Conservation (phyloP, 1,139 yeast species). For the Candida sanyaensis region DNA sequence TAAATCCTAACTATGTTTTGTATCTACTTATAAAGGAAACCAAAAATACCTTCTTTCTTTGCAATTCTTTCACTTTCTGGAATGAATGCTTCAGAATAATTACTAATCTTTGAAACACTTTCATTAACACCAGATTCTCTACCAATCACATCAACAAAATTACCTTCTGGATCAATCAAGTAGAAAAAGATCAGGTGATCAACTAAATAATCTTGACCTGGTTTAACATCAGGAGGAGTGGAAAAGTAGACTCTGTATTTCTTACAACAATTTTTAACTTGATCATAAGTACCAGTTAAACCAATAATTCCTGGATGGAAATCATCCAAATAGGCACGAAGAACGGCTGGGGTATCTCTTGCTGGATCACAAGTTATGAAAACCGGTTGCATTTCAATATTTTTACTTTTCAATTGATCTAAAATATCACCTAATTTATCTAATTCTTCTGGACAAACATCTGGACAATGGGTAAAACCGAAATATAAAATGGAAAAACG, state of each 20-base stretch:
- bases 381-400: constrained; percentile 72
- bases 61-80: constrained; percentile 71
- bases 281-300: constrained; percentile 86
- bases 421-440: constrained; percentile 86
- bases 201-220: constrained; percentile 94
- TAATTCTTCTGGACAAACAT: constrained; percentile 95
- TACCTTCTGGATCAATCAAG: constrained; percentile 95
- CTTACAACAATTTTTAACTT: constrained; percentile 81
- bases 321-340: constrained; percentile 76
- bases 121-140: constrained; percentile 80
- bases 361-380: constrained; percentile 97
- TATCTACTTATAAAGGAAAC: constrained; percentile 47
- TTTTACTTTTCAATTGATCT: constrained; percentile 59
- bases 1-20: background rate
- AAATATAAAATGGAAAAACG: constrained; percentile 82
- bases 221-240: constrained; percentile 89
- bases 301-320: constrained; percentile 90
- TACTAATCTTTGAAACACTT: constrained; percentile 77
- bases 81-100: constrained; percentile 75
- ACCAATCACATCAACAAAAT: constrained; percentile 91
- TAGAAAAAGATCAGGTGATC: constrained; percentile 97
- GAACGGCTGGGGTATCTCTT: constrained; percentile 82
- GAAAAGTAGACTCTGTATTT: constrained; percentile 91
- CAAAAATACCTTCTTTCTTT: constrained; percentile 57
- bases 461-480: constrained; percentile 97